Base-by-base conservation (phyloP, 2,329 filamentous ascomycete species). In the Cordyceps pruinosa region DNA sequence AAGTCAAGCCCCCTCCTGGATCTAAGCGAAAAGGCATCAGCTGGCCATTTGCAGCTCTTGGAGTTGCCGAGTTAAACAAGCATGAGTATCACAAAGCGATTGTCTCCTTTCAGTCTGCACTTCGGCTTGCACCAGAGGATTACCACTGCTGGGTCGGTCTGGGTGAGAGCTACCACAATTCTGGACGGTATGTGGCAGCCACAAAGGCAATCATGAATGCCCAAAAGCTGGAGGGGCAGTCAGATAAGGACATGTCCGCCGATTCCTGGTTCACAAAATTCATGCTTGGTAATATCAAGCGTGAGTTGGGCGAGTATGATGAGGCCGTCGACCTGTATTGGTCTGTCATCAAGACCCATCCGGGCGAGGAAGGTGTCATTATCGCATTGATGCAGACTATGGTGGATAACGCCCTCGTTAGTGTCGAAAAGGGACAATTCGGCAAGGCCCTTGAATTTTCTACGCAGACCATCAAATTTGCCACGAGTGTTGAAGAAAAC, bases 141-240 rank as follows among this genome's bases (percentile, higher is more conserved):
- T 97, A 97, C 66, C 88, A 99, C 72, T 96, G 90, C 0, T 99
- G 93, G 84, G 89, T 99, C 25, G 94, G 94, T 1, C 79, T 99
- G 1, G 94, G 93, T n/a, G 94, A 99, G 73, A 96, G 91, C 67
- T 99, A 99, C 67, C 88, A 97, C 68, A 94, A 89, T 64, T 96
- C 92, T 17, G 93, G 94, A 10, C 82, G 93, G 61, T 95, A 95
- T 66, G 88, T 97, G 59, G 93, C 94, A n/a, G 93, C 94, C 0
- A 90, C 88, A 4, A 93, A 94, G 67, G 91, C 94, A 0, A 94
- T 97, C 63, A 77, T 89, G 34, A 88, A 96, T 66, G 94, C 93
- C 0, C 86, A 93, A 67, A 82, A 81, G 55, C 78, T 96, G 5
- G 89, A 93, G 61, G 77, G 82, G 28, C 77, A 79, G 1, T 70